Percentiles rank a stretch among this genome's conserved stretches.
Conservation (phyloP, 306 rosid species). For the Trifolium pratense region DNA sequence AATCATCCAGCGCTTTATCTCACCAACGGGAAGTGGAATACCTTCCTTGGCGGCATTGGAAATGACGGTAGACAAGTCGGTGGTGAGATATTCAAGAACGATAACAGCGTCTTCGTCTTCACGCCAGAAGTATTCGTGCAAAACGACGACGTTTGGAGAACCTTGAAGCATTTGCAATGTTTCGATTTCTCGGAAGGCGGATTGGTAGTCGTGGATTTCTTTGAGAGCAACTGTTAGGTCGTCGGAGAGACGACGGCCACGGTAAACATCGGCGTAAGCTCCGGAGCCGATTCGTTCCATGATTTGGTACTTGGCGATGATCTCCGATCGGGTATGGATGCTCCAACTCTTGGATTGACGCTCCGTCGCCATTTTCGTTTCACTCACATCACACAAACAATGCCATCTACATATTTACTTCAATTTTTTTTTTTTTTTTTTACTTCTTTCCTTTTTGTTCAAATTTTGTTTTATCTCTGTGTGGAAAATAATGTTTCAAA, state of each 20-base stretch:
- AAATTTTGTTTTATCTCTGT: too few relatives aligned
- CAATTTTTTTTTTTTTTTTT: not conserved
- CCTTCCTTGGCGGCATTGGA: constrained; percentile 48
- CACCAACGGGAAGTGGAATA: constrained; percentile 49
- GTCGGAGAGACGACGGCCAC: constrained; percentile 81
- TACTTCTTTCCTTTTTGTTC: too few relatives aligned
- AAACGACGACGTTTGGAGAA: constrained; percentile 69
- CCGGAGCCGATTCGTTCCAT: constrained; percentile 95
- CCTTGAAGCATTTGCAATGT: constrained; percentile 72
- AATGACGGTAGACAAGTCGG: constrained; percentile 76
- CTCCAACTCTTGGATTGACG: constrained; percentile 89
- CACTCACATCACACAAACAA: not conserved
- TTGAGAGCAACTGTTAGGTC: constrained; percentile 80
- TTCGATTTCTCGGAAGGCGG: constrained; percentile 89
- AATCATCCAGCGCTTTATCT: constrained; percentile 86
- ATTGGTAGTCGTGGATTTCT: constrained; percentile 94
- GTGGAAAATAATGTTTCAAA: too few relatives aligned
- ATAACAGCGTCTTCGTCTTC: constrained; percentile 87
- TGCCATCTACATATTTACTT: not conserved
- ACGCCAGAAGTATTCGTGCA: constrained; percentile 84
- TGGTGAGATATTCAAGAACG: constrained; percentile 73
- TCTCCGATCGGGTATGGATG: constrained; percentile 91
- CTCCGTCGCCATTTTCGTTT: constrained; percentile 47
- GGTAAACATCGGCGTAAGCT: constrained; percentile 93
- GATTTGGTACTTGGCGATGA: constrained; percentile 74